phyloP scores from a whole-genome alignment of 306 rosid species.

The Spatholobus suberectus region DNA sequence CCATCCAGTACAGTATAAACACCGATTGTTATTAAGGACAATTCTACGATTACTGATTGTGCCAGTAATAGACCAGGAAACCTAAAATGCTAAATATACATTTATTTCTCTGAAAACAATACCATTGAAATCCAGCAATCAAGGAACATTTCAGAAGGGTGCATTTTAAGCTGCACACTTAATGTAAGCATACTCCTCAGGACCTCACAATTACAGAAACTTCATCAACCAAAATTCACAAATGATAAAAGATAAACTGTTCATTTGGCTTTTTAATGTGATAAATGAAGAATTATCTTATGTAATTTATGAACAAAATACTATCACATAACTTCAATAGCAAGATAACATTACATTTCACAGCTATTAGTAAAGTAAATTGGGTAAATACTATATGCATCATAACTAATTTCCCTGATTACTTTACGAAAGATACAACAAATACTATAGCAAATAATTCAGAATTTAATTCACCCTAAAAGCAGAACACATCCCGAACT shows the following conservation, averaged over 20 bases:
- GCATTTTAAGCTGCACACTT: background rate
- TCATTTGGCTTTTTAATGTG: background rate
- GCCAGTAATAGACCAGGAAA: constrained; percentile 3
- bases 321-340: background rate
- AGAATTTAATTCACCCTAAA: background rate
- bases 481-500: constrained; percentile 33
- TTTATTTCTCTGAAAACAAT: background rate
- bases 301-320: background rate
- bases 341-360: background rate
- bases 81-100: background rate
- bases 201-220: background rate
- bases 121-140: constrained; percentile 1
- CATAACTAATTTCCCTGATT: background rate
- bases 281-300: background rate
- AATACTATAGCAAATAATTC: background rate
- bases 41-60: background rate
- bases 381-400: background rate
- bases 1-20: background rate
- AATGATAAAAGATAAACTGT: background rate
- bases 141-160: constrained; percentile 9
- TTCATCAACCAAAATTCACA: background rate
- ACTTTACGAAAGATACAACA: background rate
- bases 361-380: background rate
- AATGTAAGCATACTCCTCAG: background rate
- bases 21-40: background rate